phyloP scores from a whole-genome alignment of 129 eudicot genomes.

The Ambrosia artemisiifolia region DNA sequence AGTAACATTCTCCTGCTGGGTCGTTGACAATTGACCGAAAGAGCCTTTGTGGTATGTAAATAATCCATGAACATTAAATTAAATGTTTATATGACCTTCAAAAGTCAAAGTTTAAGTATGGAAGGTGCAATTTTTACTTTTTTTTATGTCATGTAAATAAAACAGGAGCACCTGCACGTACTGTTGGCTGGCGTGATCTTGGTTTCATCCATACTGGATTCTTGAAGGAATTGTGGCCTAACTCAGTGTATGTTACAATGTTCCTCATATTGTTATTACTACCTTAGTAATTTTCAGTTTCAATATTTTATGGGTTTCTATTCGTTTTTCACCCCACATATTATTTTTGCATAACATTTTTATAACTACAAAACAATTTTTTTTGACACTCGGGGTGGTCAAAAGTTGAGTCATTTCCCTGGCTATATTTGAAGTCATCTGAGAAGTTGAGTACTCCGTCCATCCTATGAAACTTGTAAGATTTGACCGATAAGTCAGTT shows the following conservation, averaged over 20 bases:
- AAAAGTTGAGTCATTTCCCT: not conserved
- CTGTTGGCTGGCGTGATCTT: constrained; percentile 92
- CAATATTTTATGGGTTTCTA: not conserved
- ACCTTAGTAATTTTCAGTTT: not conserved
- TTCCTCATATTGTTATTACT: not conserved
- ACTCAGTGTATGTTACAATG: constrained; percentile 41
- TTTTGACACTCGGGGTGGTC: not conserved
- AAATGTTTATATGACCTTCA: constrained; percentile 10
- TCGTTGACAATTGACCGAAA: constrained; percentile 61
- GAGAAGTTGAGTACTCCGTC: not conserved
- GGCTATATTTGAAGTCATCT: not conserved
- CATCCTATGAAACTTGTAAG: not conserved
- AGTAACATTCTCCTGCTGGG: constrained; percentile 52
- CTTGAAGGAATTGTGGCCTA: constrained; percentile 70
- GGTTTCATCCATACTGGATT: constrained; percentile 75
- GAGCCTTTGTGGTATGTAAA: constrained; percentile 68
- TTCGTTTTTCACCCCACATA: not conserved
- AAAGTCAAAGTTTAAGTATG: constrained; percentile 5
- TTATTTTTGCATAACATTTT: not conserved
- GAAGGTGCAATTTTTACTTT: not conserved
- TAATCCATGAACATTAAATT: not conserved
- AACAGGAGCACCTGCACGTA: constrained; percentile 76
- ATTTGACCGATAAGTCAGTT: not conserved
- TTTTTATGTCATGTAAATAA: not conserved
- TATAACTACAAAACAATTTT: not conserved